Percentiles rank a stretch among this genome's conserved stretches.
These are phyloP conservation scores for Helianthus annuus DNA, from an alignment of 129 eudicot species.

Conservation along the genomic window HanXRQr2.0-SUNRISE NC_035447.2:139936157-139936656, in stretches of 20 bases:
- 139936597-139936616: no score
- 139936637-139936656: no score
- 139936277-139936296: slow-evolving; percentile 94
- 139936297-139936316: slow-evolving; percentile 87
- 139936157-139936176: background rate
- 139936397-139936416: background rate
- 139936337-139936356: background rate
- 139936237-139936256: slow-evolving; percentile 80
- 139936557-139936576: background rate
- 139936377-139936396: background rate
- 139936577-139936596: no score
- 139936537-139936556: background rate
- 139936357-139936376: background rate
- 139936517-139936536: background rate
- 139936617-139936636: no score
- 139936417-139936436: background rate
- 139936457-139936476: no score
- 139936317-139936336: slow-evolving; percentile 34
- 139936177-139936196: background rate
- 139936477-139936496: background rate
- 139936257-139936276: slow-evolving; percentile 83
- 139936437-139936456: background rate
- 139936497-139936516: background rate
- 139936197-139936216: slow-evolving; percentile 5
- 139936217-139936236: slow-evolving; percentile 40